phyloP scores from a whole-genome alignment of 768 basidiomycete genomes.

The Daedalea quercina region DNA sequence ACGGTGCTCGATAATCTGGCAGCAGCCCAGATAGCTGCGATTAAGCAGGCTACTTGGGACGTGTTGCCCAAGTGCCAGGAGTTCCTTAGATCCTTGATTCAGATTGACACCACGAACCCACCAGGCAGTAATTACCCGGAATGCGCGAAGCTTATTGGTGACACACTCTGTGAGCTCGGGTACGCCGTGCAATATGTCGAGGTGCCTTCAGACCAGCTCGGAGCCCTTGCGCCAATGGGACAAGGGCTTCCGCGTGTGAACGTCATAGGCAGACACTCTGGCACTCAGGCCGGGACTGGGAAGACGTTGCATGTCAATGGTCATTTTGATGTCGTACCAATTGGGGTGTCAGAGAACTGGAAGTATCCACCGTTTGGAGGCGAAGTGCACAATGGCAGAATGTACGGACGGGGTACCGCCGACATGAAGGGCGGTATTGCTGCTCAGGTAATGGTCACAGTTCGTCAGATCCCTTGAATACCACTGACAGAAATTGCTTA shows the following conservation, averaged over 20 bases:
- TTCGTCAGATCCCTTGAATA: not conserved
- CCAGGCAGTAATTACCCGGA: slow-evolving; percentile 1
- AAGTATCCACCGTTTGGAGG: slow-evolving; percentile 2
- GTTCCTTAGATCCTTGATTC: not conserved
- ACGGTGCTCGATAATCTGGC: not conserved
- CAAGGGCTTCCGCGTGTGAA: slow-evolving; percentile 2
- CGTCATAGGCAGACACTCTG: not conserved
- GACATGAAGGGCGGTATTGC: slow-evolving; percentile 8
- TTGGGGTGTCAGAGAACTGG: not conserved
- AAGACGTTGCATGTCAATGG: slow-evolving; percentile 3
- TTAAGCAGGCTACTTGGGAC: not conserved
- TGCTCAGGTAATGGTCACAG: not conserved
- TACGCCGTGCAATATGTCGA: slow-evolving; percentile 4
- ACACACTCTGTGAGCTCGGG: slow-evolving; percentile 1
- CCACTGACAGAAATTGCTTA: not conserved
- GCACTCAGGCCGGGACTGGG: not conserved
- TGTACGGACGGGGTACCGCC: slow-evolving; percentile 4
- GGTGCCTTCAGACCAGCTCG: slow-evolving; percentile 1
- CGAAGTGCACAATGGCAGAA: slow-evolving; percentile 1
- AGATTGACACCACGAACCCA: slow-evolving; percentile 6
- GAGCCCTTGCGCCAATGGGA: not conserved
- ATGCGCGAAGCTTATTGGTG: not conserved
- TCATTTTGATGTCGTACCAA: slow-evolving; percentile 3
- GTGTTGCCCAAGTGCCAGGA: slow-evolving; percentile 1
- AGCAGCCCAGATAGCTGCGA: not conserved